A percentile compares a stretch with the other conserved stretches of the same genome.
phyloP scores from a whole-genome alignment of 1,284 basidiomycete species.

The Dichomitus squalens region DNA sequence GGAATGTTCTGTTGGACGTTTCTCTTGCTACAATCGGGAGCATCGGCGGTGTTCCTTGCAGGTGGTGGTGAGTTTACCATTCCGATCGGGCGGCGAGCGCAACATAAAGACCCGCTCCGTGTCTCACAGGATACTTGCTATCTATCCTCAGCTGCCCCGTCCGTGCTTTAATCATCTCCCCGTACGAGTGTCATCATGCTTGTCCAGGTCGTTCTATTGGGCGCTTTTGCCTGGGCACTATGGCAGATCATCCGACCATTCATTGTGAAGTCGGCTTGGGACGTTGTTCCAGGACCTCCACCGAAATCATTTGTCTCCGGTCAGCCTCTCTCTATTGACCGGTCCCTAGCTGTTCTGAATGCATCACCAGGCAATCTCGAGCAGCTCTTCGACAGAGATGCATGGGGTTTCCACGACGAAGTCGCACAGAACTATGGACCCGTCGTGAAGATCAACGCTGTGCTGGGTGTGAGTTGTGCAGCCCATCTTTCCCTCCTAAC shows the following conservation, averaged over 20 bases:
- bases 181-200: conserved; percentile 6
- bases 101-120: neutral
- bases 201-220: conserved; percentile 1
- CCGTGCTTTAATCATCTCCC: conserved; percentile 36
- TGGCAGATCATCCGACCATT: conserved; percentile 15
- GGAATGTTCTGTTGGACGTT: neutral
- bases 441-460: conserved; percentile 21
- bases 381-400: conserved; percentile 22
- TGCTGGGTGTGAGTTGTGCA: conserved; percentile 11
- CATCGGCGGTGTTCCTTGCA: neutral
- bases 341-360: neutral
- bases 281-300: conserved; percentile 30
- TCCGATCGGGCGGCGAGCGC: neutral
- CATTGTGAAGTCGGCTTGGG: conserved; percentile 24
- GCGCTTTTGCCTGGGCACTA: conserved; percentile 6
- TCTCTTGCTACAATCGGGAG: neutral
- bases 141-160: neutral
- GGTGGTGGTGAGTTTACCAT: neutral
- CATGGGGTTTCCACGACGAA: conserved; percentile 23
- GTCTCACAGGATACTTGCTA: neutral
- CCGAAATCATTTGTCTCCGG: conserved; percentile 19
- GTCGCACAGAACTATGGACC: conserved; percentile 14
- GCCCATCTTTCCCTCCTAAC: neutral
- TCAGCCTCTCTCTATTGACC: conserved; percentile 11
- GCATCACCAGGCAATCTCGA: conserved; percentile 16